A percentile compares a stretch with the other conserved stretches of the same genome.
Evolutionary conservation across 2,329 filamentous ascomycete genomes (phyloP).

Genomic region (Mycosphaerelloides madeirae): DNA sequence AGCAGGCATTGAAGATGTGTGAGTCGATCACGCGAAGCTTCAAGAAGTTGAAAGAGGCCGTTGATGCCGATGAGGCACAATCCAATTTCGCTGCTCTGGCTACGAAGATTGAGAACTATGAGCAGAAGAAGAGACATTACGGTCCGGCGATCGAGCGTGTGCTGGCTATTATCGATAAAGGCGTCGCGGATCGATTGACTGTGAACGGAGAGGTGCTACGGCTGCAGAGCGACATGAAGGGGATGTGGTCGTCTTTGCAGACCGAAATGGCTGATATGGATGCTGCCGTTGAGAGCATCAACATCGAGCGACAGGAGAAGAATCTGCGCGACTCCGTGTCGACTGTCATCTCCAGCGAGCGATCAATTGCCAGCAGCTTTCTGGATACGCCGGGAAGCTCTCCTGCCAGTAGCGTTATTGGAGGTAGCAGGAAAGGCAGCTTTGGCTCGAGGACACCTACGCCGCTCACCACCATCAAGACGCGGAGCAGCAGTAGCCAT

Average conservation of each 20-base stretch:
- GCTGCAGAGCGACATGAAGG: constrained; percentile 77
- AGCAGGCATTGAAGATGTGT: constrained; percentile 93
- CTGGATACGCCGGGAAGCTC: constrained; percentile 58
- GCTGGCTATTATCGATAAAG: constrained; percentile 86
- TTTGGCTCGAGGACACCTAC: constrained; percentile 45
- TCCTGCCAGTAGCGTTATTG: constrained; percentile 61
- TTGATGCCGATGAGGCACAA: constrained; percentile 70
- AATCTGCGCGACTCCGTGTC: constrained; percentile 89
- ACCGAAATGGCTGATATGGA: constrained; percentile 75
- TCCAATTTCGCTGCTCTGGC: constrained; percentile 64
- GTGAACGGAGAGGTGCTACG: constrained; percentile 93
- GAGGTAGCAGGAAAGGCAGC: constrained; percentile 48
- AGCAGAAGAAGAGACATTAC: constrained; percentile 92
- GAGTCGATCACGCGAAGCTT: constrained; percentile 89
- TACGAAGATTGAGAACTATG: constrained; percentile 88
- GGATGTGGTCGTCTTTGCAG: constrained; percentile 74
- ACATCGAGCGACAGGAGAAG: constrained; percentile 54
- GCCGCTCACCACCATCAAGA: constrained; percentile 24
- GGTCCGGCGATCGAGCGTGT: constrained; percentile 89
- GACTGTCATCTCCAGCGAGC: constrained; percentile 80
- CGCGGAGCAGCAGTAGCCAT: constrained; percentile 14
- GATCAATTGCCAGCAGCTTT: constrained; percentile 64
- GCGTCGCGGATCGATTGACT: constrained; percentile 90
- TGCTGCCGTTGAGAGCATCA: constrained; percentile 65
- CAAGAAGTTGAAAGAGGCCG: constrained; percentile 70